Base-by-base conservation (phyloP, 192 early-diverging fungal genomes). In the Coemansia sp. region DNA sequence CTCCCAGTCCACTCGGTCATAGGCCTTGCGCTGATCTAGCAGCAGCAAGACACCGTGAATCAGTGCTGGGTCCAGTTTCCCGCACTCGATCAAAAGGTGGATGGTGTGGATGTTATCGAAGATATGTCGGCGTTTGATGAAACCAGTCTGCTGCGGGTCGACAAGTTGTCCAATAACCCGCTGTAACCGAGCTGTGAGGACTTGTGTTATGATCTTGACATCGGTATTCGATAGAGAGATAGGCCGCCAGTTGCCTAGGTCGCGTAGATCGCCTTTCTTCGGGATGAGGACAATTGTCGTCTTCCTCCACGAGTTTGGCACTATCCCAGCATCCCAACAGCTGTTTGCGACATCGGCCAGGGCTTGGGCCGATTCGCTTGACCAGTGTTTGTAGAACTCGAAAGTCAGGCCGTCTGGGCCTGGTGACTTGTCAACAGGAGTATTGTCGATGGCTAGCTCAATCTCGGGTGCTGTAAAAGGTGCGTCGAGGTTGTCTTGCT, bases 261-360 rank as follows among this genome's bases (percentile, higher is more conserved):
- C 38, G 5, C 58, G 55, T 1, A 68, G 58, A 44, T 68, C 44
- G n/a, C 58, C 67, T 21, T 68, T 68, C 58, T 68, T 68, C 7
- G 44, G 44, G 6, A 68, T 42, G 2, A 68, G 59, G 4, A 51
- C 19, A 21, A 62, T 53, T 14, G 19, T 60, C 9, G 36, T 42
- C 23, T 27, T 9, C 34, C 9, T 58, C 67, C 67, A 68, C 42
- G 34, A 44, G 3, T 12, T 5, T 1, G 67, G 67, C 5, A 68
- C 19, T 11, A 38, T 45, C 15, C n/a, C 58, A 0, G 31, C 60
- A 0, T 69, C 14, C 67, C 60, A 69, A 17, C 67, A 53, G 0
- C 19, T 5, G 15, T 69, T 69, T 12, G 34, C 38, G 0, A 69
- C 25, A 0, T 19, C 0, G 29, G 27, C 27, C 17, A 69, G 67